These are phyloP conservation scores for Ganoderma meredithae DNA, from an alignment of 1,284 basidiomycete species.

Conservation along the genomic window DNA sequence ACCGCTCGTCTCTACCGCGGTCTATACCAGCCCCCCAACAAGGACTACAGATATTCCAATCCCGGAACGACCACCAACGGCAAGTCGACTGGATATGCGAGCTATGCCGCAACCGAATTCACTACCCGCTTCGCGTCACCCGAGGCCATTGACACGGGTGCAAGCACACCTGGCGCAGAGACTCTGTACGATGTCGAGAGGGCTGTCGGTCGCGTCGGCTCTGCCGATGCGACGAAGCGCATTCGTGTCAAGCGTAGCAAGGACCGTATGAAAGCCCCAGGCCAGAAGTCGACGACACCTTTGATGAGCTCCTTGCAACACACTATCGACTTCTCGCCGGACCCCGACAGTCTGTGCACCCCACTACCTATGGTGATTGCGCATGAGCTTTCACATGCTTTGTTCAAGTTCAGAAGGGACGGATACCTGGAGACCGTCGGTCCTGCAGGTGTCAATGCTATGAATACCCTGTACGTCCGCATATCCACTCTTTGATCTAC, in stretches of 20 bases:
- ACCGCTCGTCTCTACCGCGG: slow-evolving; percentile 49
- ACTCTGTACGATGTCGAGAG: slow-evolving; percentile 24
- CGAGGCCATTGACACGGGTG: slow-evolving; percentile 19
- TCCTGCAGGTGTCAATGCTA: slow-evolving; percentile 82
- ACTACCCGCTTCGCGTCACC: slow-evolving; percentile 36
- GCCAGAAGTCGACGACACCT: slow-evolving; percentile 56
- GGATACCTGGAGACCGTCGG: slow-evolving; percentile 86
- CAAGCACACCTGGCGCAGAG: slow-evolving; percentile 36
- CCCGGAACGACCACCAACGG: slow-evolving; percentile 13
- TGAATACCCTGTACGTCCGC: slow-evolving; percentile 64
- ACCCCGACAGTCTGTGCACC: slow-evolving; percentile 60
- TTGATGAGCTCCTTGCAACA: slow-evolving; percentile 60
- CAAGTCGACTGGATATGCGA: slow-evolving; percentile 49
- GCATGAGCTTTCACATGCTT: slow-evolving; percentile 73
- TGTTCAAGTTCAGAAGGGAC: slow-evolving; percentile 80
- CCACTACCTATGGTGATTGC: slow-evolving; percentile 85
- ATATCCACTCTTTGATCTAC: background rate
- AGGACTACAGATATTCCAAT: slow-evolving; percentile 30
- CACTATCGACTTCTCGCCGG: slow-evolving; percentile 67
- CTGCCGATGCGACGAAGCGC: slow-evolving; percentile 71
- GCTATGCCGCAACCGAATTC: slow-evolving; percentile 45
- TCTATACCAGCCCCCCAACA: slow-evolving; percentile 30
- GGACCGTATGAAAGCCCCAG: slow-evolving; percentile 46
- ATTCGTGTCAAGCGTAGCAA: slow-evolving; percentile 73
- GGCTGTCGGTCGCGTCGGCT: slow-evolving; percentile 28